Conservation (phyloP, 495 filamentous ascomycete species). For the Penicillium malachiteum region DNA sequence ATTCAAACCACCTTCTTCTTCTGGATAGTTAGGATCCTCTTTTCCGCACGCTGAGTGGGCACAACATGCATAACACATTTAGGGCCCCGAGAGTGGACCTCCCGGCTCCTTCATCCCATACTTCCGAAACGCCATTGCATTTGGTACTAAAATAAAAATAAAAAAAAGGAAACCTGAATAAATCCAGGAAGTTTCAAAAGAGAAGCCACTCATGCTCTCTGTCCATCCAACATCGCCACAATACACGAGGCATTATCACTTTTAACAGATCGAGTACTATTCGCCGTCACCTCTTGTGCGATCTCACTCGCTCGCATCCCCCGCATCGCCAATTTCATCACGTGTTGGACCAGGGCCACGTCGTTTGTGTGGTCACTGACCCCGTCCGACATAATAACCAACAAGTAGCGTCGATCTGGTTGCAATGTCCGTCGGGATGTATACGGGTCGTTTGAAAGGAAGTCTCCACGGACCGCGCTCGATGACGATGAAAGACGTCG, state of each 20-base stretch:
- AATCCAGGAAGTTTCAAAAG: too few relatives aligned
- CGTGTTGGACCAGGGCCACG: slow-evolving; percentile 29
- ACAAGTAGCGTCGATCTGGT: slow-evolving; percentile 28
- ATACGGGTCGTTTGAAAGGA: slow-evolving; percentile 37
- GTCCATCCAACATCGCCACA: slow-evolving; percentile 33
- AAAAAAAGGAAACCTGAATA: not conserved
- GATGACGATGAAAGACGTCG: slow-evolving; percentile 23
- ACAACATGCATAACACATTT: slow-evolving; percentile 22
- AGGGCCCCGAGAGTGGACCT: not conserved
- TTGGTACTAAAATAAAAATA: not conserved
- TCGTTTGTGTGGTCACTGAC: slow-evolving; percentile 34
- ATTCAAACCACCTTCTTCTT: slow-evolving; percentile 29
- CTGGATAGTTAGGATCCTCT: slow-evolving; percentile 11
- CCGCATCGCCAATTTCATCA: slow-evolving; percentile 34
- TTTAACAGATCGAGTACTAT: slow-evolving; percentile 7
- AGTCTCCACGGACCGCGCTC: slow-evolving; percentile 24
- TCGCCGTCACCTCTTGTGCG: slow-evolving; percentile 27
- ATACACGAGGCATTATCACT: slow-evolving; percentile 40
- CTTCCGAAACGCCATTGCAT: not conserved
- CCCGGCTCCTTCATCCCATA: not conserved
- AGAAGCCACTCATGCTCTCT: slow-evolving; percentile 23
- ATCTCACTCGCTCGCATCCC: slow-evolving; percentile 33
- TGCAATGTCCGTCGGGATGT: slow-evolving; percentile 24
- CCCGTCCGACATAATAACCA: slow-evolving; percentile 35
- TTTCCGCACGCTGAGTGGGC: slow-evolving; percentile 4